Conservation (phyloP, 805 yeast species). For the Metschnikowia peoriensis region DNA sequence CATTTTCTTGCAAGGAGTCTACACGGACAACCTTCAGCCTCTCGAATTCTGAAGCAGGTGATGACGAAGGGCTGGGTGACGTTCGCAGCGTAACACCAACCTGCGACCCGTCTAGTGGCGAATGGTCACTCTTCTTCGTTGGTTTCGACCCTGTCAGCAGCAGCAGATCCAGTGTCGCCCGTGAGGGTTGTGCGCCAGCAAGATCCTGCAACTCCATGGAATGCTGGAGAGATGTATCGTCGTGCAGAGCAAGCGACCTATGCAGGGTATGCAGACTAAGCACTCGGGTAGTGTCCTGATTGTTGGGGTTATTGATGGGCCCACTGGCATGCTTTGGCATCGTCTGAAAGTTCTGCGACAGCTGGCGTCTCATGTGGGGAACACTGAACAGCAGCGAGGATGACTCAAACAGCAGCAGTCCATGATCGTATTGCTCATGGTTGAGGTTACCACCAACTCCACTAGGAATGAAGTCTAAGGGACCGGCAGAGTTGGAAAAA, state of each 20-base stretch:
- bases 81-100: not conserved
- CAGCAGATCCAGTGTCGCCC: not conserved
- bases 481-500: not conserved
- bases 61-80: not conserved
- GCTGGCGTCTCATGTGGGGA: not conserved
- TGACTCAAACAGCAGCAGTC: not conserved
- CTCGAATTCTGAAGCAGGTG: not conserved
- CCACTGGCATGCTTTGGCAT: not conserved
- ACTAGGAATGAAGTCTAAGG: not conserved
- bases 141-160: not conserved
- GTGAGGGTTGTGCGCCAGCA: no score
- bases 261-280: no score
- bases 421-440: not conserved
- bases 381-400: not conserved
- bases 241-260: no score
- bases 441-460: not conserved
- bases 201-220: no score
- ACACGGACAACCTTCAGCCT: slow-evolving; percentile 4
- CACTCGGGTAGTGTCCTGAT: no score
- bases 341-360: not conserved
- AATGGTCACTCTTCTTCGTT: not conserved
- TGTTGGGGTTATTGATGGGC: not conserved
- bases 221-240: no score
- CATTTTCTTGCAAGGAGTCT: slow-evolving; percentile 10
- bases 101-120: not conserved